Evolutionary conservation across 768 basidiomycete species (phyloP).

Genomic region (Serendipita sp.): DNA sequence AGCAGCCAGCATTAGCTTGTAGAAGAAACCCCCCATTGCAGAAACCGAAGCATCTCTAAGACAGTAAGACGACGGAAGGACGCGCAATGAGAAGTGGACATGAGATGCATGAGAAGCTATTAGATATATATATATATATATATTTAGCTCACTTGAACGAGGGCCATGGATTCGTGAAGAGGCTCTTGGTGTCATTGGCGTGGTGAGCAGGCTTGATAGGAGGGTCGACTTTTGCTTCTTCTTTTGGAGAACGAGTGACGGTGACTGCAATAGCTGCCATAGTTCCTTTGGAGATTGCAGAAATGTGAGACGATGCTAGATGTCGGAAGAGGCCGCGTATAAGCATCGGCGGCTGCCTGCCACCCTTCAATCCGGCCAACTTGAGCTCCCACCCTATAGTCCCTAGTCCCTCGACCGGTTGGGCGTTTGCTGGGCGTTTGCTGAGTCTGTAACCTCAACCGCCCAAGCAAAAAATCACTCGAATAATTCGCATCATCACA

Average conservation of each 20-base stretch:
- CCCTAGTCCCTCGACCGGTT: too few species aligned
- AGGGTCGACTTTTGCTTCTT: neutral
- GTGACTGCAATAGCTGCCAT: neutral
- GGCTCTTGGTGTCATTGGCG: neutral
- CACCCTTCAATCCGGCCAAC: too few species aligned
- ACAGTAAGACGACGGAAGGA: neutral
- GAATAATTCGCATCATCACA: neutral
- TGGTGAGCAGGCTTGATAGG: neutral
- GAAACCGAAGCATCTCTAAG: neutral
- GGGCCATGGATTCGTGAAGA: slow-evolving; percentile 4
- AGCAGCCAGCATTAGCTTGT: neutral
- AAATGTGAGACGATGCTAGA: too few species aligned
- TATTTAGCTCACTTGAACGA: neutral
- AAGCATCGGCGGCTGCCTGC: too few species aligned
- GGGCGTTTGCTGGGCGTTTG: too few species aligned
- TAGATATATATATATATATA: neutral
- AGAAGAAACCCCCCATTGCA: neutral
- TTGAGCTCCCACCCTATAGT: too few species aligned
- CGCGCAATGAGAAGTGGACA: neutral
- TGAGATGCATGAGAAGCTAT: too few species aligned
- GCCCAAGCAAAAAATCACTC: neutral
- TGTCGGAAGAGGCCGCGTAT: too few species aligned
- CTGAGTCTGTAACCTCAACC: neutral
- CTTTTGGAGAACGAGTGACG: neutral
- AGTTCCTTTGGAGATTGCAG: neutral